phyloP scores from a whole-genome alignment of 1,284 basidiomycete species.

The Exsudoporus floridanus region DNA sequence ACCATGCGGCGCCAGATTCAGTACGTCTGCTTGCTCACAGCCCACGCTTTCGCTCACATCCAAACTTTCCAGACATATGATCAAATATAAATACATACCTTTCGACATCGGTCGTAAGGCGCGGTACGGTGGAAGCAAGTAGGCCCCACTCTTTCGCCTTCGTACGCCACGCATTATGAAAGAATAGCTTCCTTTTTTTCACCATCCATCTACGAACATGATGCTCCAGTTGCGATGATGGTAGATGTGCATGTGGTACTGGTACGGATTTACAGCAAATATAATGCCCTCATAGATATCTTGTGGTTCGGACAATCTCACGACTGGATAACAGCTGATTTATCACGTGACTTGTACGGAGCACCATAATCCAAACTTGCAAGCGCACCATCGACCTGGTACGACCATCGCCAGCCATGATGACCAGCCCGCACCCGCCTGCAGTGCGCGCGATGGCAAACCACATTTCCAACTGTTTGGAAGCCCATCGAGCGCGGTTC shows the following conservation, averaged over 20 bases:
- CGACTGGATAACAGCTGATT: not conserved
- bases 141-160: conserved; percentile 3
- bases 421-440: conserved; percentile 9
- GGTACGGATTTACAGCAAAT: conserved; percentile 32
- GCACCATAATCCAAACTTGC: not conserved
- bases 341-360: conserved; percentile 17
- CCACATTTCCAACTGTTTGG: conserved; percentile 45
- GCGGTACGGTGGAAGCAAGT: conserved; percentile 56
- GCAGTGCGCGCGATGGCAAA: conserved; percentile 42
- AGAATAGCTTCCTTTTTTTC: conserved; percentile 1
- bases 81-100: conserved; percentile 95
- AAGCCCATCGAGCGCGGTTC: conserved; percentile 29
- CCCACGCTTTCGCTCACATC: not conserved
- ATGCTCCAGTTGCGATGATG: conserved; percentile 12
- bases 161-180: conserved; percentile 1
- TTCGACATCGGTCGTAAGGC: conserved; percentile 90
- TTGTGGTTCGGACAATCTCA: not conserved
- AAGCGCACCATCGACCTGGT: too few species aligned
- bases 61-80: conserved; percentile 78
- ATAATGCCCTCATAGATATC: conserved; percentile 23
- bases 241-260: conserved; percentile 24
- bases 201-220: conserved; percentile 7
- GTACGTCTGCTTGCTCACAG: conserved; percentile 48
- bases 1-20: conserved; percentile 94
- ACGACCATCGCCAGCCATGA: conserved; percentile 13